Evolutionary conservation across 768 basidiomycete genomes (phyloP), one percentile per base, ranked within the genome.

Genomic region (Rhodocollybia butyracea): DNA sequence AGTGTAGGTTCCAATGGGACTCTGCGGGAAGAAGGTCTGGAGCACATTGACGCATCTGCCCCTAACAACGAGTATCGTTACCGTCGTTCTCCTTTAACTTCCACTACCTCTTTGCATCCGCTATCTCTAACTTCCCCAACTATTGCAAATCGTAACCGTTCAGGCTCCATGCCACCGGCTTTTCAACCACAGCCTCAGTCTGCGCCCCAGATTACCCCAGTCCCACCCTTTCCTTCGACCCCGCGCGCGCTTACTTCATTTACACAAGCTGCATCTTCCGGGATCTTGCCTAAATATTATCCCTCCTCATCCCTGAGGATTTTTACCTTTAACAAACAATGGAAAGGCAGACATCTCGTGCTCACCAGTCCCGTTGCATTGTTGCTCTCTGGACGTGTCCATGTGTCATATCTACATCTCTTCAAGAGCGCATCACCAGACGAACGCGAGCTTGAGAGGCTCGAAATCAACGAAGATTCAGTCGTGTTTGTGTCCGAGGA

Each of bases 401-500:
- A 36, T 24, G 47, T 54, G 27, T 57, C 65, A 15, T 84, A 88
- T 63, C 72, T 91, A 29, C 90, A 92, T 64, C 66, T 92, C 34
- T 92, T 91, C 75, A 89, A 90, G 66, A 74, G 78, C 8, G 59
- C 77, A 3, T 70, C 71, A 11, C 67, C 75, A 10, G 83, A 85
- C 19, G 88, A 89, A 59, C 80, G 72, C 48, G 90, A 92, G 67
- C 58, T 90, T 5, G 88, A 92, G 67, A 75, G 90, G 40, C 68
- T 91, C 31, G 83, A 85, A 63, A 89, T 92, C 60, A 85, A 85
- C 56, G 87, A 88, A 61, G 82, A 87, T 31, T 89, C 84, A 47
- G 83, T 87, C 48, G 86, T 89, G 13, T 91, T 85, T 59, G 80
- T 92, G 21, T 80, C 88, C 0, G 89, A 88, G 43, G 77, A 77